Percentiles rank a stretch among this genome's conserved stretches.
Conservation (phyloP, 768 basidiomycete genomes). For the Podaxis carcinomalis region DNA sequence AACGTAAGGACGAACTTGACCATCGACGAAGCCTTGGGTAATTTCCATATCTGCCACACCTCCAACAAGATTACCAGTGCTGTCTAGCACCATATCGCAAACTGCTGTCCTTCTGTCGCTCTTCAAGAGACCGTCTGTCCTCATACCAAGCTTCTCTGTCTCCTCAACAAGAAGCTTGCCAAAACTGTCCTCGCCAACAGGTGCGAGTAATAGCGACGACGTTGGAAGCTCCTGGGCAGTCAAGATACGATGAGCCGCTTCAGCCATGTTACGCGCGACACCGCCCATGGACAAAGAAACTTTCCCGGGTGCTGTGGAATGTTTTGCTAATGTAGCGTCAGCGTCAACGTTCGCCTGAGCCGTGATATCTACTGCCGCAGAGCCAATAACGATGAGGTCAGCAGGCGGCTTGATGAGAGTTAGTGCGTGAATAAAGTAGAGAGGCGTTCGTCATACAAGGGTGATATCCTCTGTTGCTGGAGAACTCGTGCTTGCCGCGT, state of each 20-base stretch:
- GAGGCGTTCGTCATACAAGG: neutral
- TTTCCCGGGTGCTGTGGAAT: constrained; percentile 78
- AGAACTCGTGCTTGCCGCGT: neutral
- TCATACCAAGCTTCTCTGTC: constrained; percentile 63
- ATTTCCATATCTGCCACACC: constrained; percentile 93
- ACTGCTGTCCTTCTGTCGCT: constrained; percentile 58
- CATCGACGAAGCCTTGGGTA: constrained; percentile 41
- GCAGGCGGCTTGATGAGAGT: constrained; percentile 26
- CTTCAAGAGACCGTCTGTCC: constrained; percentile 67
- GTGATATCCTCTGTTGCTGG: constrained; percentile 1
- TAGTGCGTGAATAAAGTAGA: neutral
- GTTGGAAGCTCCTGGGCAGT: constrained; percentile 27
- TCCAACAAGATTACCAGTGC: constrained; percentile 63
- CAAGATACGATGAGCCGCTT: constrained; percentile 74
- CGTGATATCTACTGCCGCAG: constrained; percentile 87
- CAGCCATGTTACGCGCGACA: constrained; percentile 93
- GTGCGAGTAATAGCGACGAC: constrained; percentile 63
- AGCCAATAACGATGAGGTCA: constrained; percentile 72
- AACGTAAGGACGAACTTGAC: constrained; percentile 29
- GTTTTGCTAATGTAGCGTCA: constrained; percentile 30
- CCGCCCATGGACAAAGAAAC: constrained; percentile 78
- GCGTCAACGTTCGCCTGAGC: constrained; percentile 38
- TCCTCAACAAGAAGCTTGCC: constrained; percentile 62
- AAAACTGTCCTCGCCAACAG: constrained; percentile 74
- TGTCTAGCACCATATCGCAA: constrained; percentile 83